Evolutionary conservation across 2,329 filamentous ascomycete species (phyloP), one percentile per base, ranked within the genome.

Genomic region (Trichophyton verrucosum): DNA sequence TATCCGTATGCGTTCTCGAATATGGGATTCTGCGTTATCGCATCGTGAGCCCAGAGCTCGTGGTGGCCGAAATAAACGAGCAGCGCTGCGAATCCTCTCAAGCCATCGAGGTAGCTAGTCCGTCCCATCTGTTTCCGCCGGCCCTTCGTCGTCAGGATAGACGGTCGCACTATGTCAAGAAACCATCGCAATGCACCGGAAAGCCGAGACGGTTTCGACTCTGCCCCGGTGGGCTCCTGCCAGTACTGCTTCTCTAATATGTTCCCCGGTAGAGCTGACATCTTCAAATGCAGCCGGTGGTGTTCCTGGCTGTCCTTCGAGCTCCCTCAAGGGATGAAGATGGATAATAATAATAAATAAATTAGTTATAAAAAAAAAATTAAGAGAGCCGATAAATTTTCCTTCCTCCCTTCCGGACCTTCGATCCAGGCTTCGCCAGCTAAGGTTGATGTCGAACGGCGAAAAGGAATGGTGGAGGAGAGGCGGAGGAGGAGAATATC

Each of bases 91-190:
- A 68, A 57, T 5, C 68, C 68, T 60, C 68, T 61, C 49, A 68
- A 60, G 22, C 66, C 68, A 62, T 68, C 68, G 13, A 69, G 63
- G 51, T 68, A 69, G 36, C 67, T 64, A 3, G 67, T 69, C 38
- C 56, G 57, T 47, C 57, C 33, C 42, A 59, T 30, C 42, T 38
- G 42, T 27, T 47, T 46, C 40, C 27, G 42, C 42, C 57, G 57
- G n/a, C 42, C 42, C 8, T 47, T 47, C 24, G n/a, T 24, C 30
- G 38, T 47, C 3, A 59, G 27, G 17, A 59, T 15, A 4, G 33
- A 38, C 27, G 57, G 57, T 22, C 57, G 65, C 30, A 69, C 55
- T 33, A 66, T 53, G 38, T 69, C 61, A n/a, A 65, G 56, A 51
- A 60, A 60, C 60, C 61, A 65, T 61, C 60, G 61, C 56, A 61